Base-by-base conservation (phyloP, 1,284 basidiomycete species). In the Phellinidium pouzarii region DNA sequence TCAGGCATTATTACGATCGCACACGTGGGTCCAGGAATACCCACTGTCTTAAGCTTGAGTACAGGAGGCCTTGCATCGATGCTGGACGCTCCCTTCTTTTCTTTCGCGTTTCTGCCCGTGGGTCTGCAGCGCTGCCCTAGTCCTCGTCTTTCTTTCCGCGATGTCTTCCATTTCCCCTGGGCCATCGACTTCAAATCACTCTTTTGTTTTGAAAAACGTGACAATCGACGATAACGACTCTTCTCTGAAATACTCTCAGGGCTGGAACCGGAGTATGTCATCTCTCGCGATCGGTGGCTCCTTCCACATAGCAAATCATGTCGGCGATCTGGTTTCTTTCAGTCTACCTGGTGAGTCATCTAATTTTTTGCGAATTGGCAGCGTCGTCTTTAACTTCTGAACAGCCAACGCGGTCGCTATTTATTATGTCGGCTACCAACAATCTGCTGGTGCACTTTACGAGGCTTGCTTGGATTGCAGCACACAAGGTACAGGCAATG, bases 221-320 rank as follows among this genome's bases (percentile, higher is more conserved):
- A 56, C 54, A 23, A 25, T 56, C 41, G 54, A 56, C 54, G 54
- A 56, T 36, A 48, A 26, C 50, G 54, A 52, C 50, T 49, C 54
- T 41, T 56, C 50, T 53, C 46, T 56, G 54, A 49, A 46, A 20
- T 56, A 48, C 25, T 44, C 54, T 49, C 54, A 52, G 50, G 54
- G 54, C 54, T 56, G 54, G 54, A 37, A 47, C 19, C 29, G 43
- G 50, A 52, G 40, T 25, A 14, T 42, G 50, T 52, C 42, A 20
- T 45, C 48, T n/a, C 31, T 44, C 40, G 54, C 54, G 11, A 20
- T 26, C 41, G 54, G 54, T 8, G 54, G 54, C 27, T 31, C 49
- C 17, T 48, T 52, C 20, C 50, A 45, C 9, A 27, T 40, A 44
- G 29, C 50, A 17, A 25, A 31, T 34, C 25, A 6, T 38, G 26